Evolutionary conservation across 345 rosid species (phyloP).

Genomic region (Punica granatum): DNA sequence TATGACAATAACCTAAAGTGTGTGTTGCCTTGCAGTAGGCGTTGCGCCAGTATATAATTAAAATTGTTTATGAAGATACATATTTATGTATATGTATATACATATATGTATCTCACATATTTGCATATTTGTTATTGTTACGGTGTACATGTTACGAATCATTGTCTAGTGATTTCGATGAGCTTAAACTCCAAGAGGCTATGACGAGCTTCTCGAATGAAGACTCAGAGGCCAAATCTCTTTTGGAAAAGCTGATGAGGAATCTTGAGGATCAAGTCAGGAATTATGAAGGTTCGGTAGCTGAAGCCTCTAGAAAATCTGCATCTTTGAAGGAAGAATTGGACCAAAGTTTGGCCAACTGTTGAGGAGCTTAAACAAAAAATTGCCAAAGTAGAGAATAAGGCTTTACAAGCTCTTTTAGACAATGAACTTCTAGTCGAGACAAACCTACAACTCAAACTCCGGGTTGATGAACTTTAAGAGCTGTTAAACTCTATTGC

Average conservation of each 20-base stretch:
- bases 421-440: slow-evolving; percentile 63
- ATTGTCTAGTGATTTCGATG: slow-evolving; percentile 57
- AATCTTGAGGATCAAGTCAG: slow-evolving; percentile 49
- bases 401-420: slow-evolving; percentile 43
- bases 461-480: slow-evolving; percentile 65
- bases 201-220: slow-evolving; percentile 44
- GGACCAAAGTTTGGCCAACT: slow-evolving; percentile 40
- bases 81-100: no score
- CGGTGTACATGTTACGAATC: slow-evolving; percentile 32
- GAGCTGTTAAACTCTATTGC: slow-evolving; percentile 43
- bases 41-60: no score
- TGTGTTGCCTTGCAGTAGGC: no score
- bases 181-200: slow-evolving; percentile 50
- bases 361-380: slow-evolving; percentile 60
- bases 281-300: slow-evolving; percentile 53
- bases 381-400: slow-evolving; percentile 48
- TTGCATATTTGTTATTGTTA: no score
- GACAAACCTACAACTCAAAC: slow-evolving; percentile 77
- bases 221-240: slow-evolving; percentile 68
- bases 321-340: slow-evolving; percentile 61
- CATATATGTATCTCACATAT: no score
- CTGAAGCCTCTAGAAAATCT: slow-evolving; percentile 44
- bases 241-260: slow-evolving; percentile 55
- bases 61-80: no score
- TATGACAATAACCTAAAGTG: no score